These are phyloP conservation scores for Carex pumila DNA, from an alignment of 176 grass and related monocot species.

Conservation along the genomic window DNA sequence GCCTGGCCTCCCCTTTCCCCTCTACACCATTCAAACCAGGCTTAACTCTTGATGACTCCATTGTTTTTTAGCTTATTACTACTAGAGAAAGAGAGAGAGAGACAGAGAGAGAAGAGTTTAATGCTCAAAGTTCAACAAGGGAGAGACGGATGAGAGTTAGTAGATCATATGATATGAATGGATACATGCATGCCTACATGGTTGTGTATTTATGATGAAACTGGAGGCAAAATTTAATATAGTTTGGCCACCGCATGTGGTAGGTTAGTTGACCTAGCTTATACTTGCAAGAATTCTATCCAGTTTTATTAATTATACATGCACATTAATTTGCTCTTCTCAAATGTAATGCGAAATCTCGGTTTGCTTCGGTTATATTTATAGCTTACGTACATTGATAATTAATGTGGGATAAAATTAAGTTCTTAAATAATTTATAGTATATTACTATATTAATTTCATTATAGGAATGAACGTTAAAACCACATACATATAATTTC, in stretches of 20 bases:
- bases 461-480: no score
- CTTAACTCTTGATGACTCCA: slow-evolving; percentile 48
- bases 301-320: background rate
- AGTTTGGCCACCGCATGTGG: background rate
- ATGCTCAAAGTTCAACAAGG: background rate
- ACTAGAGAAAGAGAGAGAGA: slow-evolving; percentile 4
- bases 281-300: background rate
- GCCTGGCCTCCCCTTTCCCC: background rate
- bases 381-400: no score
- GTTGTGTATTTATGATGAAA: slow-evolving; percentile 13
- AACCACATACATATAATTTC: no score
- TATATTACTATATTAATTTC: no score
- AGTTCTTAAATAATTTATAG: no score
- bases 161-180: slow-evolving; percentile 12
- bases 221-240: background rate
- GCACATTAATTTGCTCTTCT: background rate
- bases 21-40: slow-evolving; percentile 36
- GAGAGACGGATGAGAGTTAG: background rate
- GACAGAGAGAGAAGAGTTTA: background rate
- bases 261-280: background rate
- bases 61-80: background rate
- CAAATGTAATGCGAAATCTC: background rate
- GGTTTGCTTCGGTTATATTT: background rate
- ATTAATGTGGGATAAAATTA: no score
- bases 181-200: background rate